Percentiles rank a stretch among this genome's conserved stretches.
Evolutionary conservation across 208 protist genomes (phyloP).

Genomic region (Trypanosoma platydactyli): DNA sequence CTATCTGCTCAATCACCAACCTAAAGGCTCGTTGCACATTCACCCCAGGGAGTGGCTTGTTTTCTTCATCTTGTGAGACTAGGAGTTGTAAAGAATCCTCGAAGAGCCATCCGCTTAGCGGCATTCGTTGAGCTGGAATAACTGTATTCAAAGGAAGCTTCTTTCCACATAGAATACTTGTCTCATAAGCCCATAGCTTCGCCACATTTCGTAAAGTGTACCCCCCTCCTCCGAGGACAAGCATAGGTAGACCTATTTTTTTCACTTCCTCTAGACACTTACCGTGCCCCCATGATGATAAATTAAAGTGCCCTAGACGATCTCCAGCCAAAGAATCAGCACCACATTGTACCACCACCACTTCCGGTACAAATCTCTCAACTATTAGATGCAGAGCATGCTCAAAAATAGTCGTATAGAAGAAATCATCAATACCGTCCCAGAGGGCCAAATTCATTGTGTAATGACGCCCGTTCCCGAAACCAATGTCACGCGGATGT

Average conservation of each 20-base stretch:
- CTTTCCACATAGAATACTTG: conserved; percentile 76
- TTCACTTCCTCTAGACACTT: conserved; percentile 96
- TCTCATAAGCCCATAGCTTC: conserved; percentile 97
- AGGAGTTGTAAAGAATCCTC: conserved; percentile 73
- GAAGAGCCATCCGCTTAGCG: conserved; percentile 81
- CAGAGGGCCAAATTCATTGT: conserved; percentile 89
- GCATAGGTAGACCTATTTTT: conserved; percentile 92
- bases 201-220: conserved; percentile 99
- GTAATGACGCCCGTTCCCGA: conserved; percentile 76
- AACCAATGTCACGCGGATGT: conserved; percentile 77
- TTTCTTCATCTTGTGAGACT: conserved; percentile 75
- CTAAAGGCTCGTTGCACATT: conserved; percentile 73
- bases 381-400: conserved; percentile 68
- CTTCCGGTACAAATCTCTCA: conserved; percentile 81
- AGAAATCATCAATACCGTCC: conserved; percentile 92
- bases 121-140: conserved; percentile 71
- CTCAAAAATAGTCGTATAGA: conserved; percentile 79
- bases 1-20: conserved; percentile 70
- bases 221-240: conserved; percentile 99
- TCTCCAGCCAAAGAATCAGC: conserved; percentile 98
- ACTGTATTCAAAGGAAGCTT: conserved; percentile 60
- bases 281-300: conserved; percentile 94
- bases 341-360: conserved; percentile 99
- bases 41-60: conserved; percentile 52
- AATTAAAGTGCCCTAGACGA: conserved; percentile 92